These are phyloP conservation scores for Colletotrichum tofieldiae DNA, from an alignment of 2,329 filamentous ascomycete genomes.

Conservation along the genomic window DNA sequence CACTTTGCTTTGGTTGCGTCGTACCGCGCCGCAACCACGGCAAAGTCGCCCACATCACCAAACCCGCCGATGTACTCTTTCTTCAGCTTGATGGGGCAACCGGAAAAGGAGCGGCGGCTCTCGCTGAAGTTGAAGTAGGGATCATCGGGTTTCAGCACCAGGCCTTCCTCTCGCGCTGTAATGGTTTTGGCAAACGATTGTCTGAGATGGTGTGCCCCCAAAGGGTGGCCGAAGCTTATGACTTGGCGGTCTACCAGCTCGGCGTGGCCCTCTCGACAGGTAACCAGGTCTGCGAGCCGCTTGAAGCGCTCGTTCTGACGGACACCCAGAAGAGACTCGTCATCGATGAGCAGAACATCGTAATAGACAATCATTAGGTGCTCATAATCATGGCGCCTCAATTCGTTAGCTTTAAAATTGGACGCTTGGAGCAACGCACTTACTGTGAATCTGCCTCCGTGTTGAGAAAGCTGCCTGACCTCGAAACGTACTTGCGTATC, in stretches of 20 bases:
- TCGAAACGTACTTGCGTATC: slow-evolving; percentile 83
- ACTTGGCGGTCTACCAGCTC: slow-evolving; percentile 77
- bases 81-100: slow-evolving; percentile 85
- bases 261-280: slow-evolving; percentile 71
- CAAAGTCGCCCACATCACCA: slow-evolving; percentile 88
- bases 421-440: slow-evolving; percentile 47
- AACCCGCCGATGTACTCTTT: slow-evolving; percentile 85
- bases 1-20: slow-evolving; percentile 74
- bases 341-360: slow-evolving; percentile 70
- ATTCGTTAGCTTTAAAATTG: slow-evolving; percentile 43
- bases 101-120: slow-evolving; percentile 55
- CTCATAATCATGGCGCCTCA: slow-evolving; percentile 64
- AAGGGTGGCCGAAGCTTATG: slow-evolving; percentile 74
- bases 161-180: slow-evolving; percentile 78
- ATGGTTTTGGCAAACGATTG: slow-evolving; percentile 79
- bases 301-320: slow-evolving; percentile 73
- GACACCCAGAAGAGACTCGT: slow-evolving; percentile 64
- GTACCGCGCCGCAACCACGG: slow-evolving; percentile 82
- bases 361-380: slow-evolving; percentile 76
- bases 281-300: slow-evolving; percentile 70
- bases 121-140: slow-evolving; percentile 78
- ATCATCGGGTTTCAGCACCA: slow-evolving; percentile 85
- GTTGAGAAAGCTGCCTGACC: slow-evolving; percentile 80
- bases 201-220: slow-evolving; percentile 70
- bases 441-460: slow-evolving; percentile 79